These are phyloP conservation scores for Phytophthora nicotianae DNA, from an alignment of 352 stramenopile genomes.

Conservation along the genomic window DNA sequence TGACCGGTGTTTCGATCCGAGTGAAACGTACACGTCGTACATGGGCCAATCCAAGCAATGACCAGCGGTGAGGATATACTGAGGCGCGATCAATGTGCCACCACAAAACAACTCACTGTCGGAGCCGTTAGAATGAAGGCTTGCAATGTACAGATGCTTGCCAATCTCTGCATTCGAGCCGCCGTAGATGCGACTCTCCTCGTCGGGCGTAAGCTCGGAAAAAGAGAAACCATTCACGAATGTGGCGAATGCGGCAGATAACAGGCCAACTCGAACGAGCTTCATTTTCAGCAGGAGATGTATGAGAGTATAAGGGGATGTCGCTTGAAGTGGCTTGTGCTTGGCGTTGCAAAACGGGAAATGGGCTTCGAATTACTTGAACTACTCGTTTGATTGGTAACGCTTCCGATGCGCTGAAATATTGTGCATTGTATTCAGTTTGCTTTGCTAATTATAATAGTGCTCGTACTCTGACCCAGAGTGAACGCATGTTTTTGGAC, in stretches of 20 bases:
- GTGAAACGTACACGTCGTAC: not conserved
- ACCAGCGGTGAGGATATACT: conserved; percentile 62
- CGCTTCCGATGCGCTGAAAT: no score
- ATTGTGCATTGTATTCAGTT: no score
- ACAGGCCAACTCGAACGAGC: not conserved
- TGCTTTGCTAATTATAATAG: no score
- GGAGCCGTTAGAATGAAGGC: not conserved
- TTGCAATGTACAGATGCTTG: conserved; percentile 5
- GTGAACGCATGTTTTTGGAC: no score
- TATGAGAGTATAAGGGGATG: no score
- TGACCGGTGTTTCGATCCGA: not conserved
- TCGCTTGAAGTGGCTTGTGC: no score
- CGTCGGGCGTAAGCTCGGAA: not conserved
- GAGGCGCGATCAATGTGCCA: conserved; percentile 49
- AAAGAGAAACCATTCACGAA: not conserved
- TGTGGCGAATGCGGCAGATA: not conserved
- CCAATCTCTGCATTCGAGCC: not conserved
- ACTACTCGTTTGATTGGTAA: no score
- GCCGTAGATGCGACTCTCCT: conserved; percentile 10
- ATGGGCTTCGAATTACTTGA: no score
- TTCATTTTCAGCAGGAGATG: not conserved
- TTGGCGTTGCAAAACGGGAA: no score
- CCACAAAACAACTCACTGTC: conserved; percentile 42
- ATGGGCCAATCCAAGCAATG: conserved; percentile 49
- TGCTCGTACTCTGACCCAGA: no score